phyloP scores from a whole-genome alignment of 306 rosid species.

The Fragaria nilgerrensis region DNA sequence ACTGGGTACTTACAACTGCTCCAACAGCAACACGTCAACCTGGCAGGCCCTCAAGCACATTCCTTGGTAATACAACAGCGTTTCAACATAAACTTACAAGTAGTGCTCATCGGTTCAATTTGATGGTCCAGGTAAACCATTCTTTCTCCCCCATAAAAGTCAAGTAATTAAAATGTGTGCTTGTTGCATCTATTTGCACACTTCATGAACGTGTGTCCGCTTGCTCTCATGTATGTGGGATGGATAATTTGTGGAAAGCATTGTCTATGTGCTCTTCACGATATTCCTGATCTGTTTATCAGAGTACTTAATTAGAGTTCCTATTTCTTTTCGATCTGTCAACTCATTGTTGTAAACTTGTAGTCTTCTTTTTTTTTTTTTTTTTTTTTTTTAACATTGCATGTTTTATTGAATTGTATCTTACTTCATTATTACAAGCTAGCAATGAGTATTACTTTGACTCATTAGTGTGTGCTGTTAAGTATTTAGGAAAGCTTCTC shows the following conservation, averaged over 20 bases:
- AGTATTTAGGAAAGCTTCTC: neutral
- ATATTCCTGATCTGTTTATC: neutral
- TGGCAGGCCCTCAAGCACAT: slow-evolving; percentile 53
- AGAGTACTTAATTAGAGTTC: neutral
- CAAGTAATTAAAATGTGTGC: neutral
- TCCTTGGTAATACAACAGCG: slow-evolving; percentile 43
- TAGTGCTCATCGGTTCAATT: slow-evolving; percentile 97
- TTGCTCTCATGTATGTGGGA: neutral
- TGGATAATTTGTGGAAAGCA: neutral
- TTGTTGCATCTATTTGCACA: neutral
- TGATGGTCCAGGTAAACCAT: slow-evolving; percentile 94
- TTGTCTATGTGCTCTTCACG: neutral
- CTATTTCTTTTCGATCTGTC: neutral
- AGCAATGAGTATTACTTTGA: neutral
- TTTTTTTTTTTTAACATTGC: neutral
- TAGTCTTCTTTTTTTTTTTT: neutral
- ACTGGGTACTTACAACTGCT: slow-evolving; percentile 76
- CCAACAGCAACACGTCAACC: slow-evolving; percentile 62
- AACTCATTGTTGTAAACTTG: neutral
- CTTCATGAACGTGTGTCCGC: neutral
- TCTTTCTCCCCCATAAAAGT: slow-evolving; percentile 15
- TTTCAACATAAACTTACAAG: slow-evolving; percentile 87
- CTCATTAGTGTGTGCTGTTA: neutral
- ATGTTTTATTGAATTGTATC: neutral
- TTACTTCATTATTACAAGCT: neutral